Percentiles rank a stretch among this genome's conserved stretches.
Evolutionary conservation across 2,329 filamentous ascomycete species (phyloP).

Genomic region (Fusarium marasasianum): DNA sequence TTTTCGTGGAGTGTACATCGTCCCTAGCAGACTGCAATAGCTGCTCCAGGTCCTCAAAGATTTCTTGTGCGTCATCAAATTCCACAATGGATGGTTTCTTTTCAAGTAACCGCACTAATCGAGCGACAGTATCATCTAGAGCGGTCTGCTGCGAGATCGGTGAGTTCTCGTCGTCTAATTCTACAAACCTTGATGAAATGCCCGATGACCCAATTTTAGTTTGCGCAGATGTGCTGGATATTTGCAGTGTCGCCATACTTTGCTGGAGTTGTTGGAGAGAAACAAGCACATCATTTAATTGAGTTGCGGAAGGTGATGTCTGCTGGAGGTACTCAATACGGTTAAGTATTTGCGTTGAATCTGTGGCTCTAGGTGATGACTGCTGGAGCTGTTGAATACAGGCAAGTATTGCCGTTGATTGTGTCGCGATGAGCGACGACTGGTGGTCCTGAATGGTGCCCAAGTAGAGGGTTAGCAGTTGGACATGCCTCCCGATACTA

Average conservation of each 20-base stretch:
- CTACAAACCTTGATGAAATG: neutral
- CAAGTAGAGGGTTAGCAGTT: neutral
- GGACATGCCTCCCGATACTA: neutral
- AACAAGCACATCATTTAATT: neutral
- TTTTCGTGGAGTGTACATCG: fast-evolving
- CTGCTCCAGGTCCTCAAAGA: fast-evolving
- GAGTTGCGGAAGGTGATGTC: neutral
- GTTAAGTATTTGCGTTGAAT: fast-evolving
- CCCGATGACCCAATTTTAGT: fast-evolving
- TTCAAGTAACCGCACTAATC: neutral
- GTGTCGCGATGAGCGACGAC: neutral
- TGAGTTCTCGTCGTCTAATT: neutral
- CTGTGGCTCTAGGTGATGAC: fast-evolving
- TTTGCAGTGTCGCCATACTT: fast-evolving
- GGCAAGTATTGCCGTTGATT: neutral
- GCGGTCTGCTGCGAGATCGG: fast-evolving
- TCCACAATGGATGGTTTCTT: neutral
- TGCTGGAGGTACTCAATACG: neutral
- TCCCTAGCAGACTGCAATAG: neutral
- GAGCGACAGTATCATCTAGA: neutral
- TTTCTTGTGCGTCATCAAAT: neutral
- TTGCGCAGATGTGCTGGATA: neutral
- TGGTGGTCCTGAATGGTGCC: neutral
- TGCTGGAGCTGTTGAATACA: fast-evolving
- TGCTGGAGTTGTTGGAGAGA: neutral